Conservation (phyloP, 176 grass and related monocot genomes). For the sorghum (Sorghum bicolor) region Sorghum_bicolor_NCBIv3 NC_012870.2:75027001-75027500, state of each 20-base stretch:
- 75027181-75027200: background rate
- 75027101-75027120: no score
- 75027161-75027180: background rate
- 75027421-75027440: background rate
- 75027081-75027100: background rate
- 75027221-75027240: background rate
- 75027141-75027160: background rate
- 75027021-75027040: background rate
- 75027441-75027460: background rate
- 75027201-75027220: background rate
- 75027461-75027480: background rate
- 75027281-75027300: background rate
- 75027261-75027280: no score
- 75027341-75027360: background rate
- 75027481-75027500: no score
- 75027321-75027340: background rate
- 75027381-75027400: background rate
- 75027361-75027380: background rate
- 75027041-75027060: background rate
- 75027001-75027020: background rate
- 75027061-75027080: conserved; percentile 23
- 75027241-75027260: background rate
- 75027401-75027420: background rate
- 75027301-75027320: background rate
- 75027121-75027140: background rate